Evolutionary conservation across 2,329 filamentous ascomycete genomes (phyloP), one percentile per base, ranked within the genome.

Genomic region (Colletotrichum graminicola): DNA sequence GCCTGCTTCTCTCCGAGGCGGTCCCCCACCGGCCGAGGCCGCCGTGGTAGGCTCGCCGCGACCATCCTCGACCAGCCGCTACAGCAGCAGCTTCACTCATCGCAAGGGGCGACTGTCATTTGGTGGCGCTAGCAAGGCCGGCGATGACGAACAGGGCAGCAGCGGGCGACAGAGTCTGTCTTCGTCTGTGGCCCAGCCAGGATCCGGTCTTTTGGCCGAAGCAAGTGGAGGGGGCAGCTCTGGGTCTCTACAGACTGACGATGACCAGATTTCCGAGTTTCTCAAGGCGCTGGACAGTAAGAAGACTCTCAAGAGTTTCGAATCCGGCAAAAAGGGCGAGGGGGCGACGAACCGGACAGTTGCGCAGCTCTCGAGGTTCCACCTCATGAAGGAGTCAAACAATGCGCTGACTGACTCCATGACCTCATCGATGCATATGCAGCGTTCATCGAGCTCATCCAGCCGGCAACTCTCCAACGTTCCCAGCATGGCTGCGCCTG

Each of bases 11-110:
- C 82, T 94, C 10, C 87, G 93, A 65, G 90, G 91, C 11, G 90
- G 87, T 0, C 90, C 92, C 5, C 82, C 89, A 8, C 83, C 88
- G 0, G 85, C 90, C 69, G 87, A 92, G 12, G 90, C 89, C 45
- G 91, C 94, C 10, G 84, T 89, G 66, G 90, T 92, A 7, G 90
- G 92, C 66, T 97, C 94, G 10, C 94, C 95, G 2, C 93, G 92
- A 73, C 93, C 94, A 6, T 87, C 90, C 11, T 90, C 92, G 0
- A 90, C 93, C n/a, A 91, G 91, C 72, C 91, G 93, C 57, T 98
- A 97, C 79, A 97, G 94, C 80, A 98, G 95, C 80, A 97, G 95
- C 77, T 99, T 99, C 77, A 93, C 92, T 8, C 94, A 97, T 79
- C 90, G 96, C 56, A 90, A 93, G 66, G 92, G 89, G 36, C 90